Conservation (phyloP, 495 filamentous ascomycete genomes). For the Penicillium nucicola region DNA sequence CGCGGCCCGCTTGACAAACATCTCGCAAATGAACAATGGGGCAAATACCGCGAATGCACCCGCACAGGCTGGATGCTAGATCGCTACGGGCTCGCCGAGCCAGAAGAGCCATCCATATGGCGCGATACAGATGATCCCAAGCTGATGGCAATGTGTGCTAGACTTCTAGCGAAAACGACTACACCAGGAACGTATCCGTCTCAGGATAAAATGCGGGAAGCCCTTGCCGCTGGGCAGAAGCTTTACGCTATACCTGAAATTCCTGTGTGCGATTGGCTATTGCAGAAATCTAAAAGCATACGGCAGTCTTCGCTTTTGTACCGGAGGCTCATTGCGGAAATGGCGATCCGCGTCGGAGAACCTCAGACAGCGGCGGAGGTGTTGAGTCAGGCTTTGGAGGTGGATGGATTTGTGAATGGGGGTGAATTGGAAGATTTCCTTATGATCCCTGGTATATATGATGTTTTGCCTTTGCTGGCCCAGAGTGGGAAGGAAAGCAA, state of each 20-base stretch:
- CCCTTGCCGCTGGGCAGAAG: background rate
- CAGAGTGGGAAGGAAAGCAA: background rate
- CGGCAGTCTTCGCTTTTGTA: background rate
- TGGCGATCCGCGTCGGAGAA: background rate
- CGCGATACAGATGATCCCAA: background rate
- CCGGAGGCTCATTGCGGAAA: background rate
- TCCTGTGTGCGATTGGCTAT: background rate
- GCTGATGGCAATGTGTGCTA: background rate
- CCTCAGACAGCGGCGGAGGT: background rate
- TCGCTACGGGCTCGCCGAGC: background rate
- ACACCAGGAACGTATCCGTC: background rate
- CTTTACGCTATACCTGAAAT: background rate
- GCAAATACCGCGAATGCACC: slow-evolving; percentile 1
- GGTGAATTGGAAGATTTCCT: background rate
- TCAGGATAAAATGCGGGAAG: background rate
- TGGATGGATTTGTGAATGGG: background rate
- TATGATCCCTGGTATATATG: background rate
- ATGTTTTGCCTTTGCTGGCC: background rate
- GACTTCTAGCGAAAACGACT: background rate
- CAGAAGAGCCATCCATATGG: background rate
- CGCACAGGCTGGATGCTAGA: slow-evolving; percentile 1
- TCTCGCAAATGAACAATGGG: background rate
- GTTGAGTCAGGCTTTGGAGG: background rate
- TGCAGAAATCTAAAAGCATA: background rate
- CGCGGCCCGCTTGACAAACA: background rate